Conservation (phyloP, 768 basidiomycete species). For the Amanita subjunquillea region DNA sequence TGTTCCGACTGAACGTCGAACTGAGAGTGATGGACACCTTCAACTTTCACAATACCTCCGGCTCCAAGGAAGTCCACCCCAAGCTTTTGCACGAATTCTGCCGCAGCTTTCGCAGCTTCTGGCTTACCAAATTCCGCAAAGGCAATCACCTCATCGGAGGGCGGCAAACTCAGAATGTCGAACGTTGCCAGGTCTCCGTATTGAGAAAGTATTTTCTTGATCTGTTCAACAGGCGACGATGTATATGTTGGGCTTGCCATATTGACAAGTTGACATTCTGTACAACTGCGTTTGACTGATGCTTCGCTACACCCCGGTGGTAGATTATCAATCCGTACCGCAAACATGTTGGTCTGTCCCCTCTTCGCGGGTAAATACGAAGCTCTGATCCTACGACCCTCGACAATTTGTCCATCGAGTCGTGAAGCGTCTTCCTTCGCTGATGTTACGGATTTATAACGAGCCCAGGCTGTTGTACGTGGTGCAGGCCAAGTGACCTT, state of each 20-base stretch:
- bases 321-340: constrained; percentile 35
- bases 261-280: constrained; percentile 15
- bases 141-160: constrained; percentile 29
- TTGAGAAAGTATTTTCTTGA: constrained; percentile 23
- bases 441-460: constrained; percentile 29
- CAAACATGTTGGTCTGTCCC: constrained; percentile 25
- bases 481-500: constrained; percentile 38
- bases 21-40: constrained; percentile 28
- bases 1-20: constrained; percentile 24
- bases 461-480: constrained; percentile 31
- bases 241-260: constrained; percentile 26
- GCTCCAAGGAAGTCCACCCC: constrained; percentile 22
- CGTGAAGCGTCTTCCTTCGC: constrained; percentile 32
- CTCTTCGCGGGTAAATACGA: constrained; percentile 23
- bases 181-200: constrained; percentile 30
- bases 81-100: constrained; percentile 11
- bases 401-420: constrained; percentile 27
- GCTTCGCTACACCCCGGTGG: constrained; percentile 23
- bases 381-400: constrained; percentile 29
- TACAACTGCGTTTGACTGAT: constrained; percentile 15
- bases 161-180: constrained; percentile 20
- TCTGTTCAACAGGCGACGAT: constrained; percentile 16
- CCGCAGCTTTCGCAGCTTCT: constrained; percentile 13
- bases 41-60: constrained; percentile 21
- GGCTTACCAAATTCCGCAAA: constrained; percentile 19